Conservation (phyloP, 176 grass and related monocot genomes). For the Oryza meyeriana region DNA sequence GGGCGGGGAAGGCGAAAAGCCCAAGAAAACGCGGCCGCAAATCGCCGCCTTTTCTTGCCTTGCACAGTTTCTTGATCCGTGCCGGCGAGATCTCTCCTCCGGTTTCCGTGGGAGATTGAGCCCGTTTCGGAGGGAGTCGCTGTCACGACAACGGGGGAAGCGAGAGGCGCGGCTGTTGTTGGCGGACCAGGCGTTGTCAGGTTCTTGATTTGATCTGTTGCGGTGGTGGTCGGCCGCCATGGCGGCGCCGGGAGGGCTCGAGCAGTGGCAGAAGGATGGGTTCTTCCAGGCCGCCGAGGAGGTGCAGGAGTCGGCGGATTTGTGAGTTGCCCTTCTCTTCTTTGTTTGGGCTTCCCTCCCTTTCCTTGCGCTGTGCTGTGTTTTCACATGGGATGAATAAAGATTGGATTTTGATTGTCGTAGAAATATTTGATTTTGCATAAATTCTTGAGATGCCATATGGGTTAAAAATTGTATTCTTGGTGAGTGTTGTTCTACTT, state of each 20-base stretch:
- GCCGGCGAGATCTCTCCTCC: constrained; percentile 26
- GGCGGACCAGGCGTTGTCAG: not conserved
- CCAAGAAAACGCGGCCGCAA: constrained; percentile 17
- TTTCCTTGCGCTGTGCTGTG: not conserved
- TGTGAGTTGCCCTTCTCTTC: constrained; percentile 47
- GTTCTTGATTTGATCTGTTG: constrained; percentile 25
- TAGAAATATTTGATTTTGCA: not conserved
- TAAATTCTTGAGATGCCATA: not conserved
- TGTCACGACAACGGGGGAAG: not conserved
- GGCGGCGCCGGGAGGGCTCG: constrained; percentile 56
- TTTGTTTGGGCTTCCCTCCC: constrained; percentile 7
- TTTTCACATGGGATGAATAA: not conserved
- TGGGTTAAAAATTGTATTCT: not conserved
- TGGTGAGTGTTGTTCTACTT: not conserved
- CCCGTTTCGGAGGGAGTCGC: not conserved
- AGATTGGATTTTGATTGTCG: constrained; percentile 6
- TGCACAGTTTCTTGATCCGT: constrained; percentile 10
- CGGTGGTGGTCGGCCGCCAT: constrained; percentile 23
- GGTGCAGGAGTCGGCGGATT: constrained; percentile 80
- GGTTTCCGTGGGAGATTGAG: not conserved
- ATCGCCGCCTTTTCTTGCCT: constrained; percentile 29
- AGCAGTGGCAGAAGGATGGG: constrained; percentile 90
- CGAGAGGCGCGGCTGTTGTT: not conserved
- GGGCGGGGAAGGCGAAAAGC: not conserved
- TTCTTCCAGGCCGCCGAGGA: constrained; percentile 84